phyloP scores from a whole-genome alignment of 2,329 filamentous ascomycete species.

The Stromatinia cepivora region DNA sequence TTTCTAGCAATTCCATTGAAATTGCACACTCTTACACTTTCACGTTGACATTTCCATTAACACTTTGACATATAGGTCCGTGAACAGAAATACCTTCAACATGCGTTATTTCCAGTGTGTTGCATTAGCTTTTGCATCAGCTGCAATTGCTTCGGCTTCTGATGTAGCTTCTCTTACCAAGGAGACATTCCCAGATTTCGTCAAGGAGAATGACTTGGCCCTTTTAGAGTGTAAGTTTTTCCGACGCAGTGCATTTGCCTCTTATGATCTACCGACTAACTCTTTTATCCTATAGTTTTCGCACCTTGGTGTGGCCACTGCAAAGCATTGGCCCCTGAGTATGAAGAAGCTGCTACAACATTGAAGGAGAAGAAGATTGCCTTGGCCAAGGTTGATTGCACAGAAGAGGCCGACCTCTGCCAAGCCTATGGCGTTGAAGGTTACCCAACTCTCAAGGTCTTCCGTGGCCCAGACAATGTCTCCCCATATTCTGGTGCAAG shows the following conservation, averaged over 20 bases:
- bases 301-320: conserved; percentile 76
- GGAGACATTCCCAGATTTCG: conserved; percentile 83
- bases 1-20: background rate
- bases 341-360: conserved; percentile 80
- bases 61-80: conserved; percentile 26
- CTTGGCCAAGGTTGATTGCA: conserved; percentile 90
- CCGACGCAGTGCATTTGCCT: background rate
- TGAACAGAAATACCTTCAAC: conserved; percentile 24
- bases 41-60: conserved; percentile 17
- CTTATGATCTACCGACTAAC: conserved; percentile 29
- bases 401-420: conserved; percentile 90
- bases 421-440: conserved; percentile 88
- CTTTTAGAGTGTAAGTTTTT: conserved; percentile 83
- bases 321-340: conserved; percentile 94
- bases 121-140: conserved; percentile 41
- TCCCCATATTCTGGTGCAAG: conserved; percentile 84
- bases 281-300: conserved; percentile 61
- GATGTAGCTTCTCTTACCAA: conserved; percentile 84
- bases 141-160: conserved; percentile 64
- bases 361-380: conserved; percentile 87
- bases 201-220: conserved; percentile 83
- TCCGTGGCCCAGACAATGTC: conserved; percentile 83
- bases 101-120: conserved; percentile 41
- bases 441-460: conserved; percentile 98
- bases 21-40: background rate